These are phyloP conservation scores for Scenedesmus sp. DNA, from an alignment of 163 green algal genomes.

Conservation along the genomic window DNA sequence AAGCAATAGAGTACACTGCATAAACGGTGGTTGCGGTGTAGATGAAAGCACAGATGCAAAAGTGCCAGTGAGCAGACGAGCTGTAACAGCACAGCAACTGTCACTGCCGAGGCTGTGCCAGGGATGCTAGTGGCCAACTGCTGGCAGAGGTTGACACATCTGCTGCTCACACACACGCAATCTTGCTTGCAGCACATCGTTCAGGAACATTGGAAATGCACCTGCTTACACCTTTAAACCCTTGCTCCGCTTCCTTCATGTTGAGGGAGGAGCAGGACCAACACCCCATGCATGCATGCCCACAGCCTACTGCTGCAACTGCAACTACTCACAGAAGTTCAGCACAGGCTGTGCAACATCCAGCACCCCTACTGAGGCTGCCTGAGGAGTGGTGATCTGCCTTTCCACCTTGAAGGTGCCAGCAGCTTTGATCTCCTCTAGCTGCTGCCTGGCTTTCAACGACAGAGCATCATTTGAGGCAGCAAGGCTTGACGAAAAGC, in stretches of 20 bases:
- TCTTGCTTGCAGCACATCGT: background rate
- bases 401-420: slow-evolving; percentile 78
- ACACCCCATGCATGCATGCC: background rate
- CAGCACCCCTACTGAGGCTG: slow-evolving; percentile 52
- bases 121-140: no score
- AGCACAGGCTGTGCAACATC: slow-evolving; percentile 19
- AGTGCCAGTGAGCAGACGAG: background rate
- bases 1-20: no score
- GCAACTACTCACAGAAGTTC: slow-evolving; percentile 57
- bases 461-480: slow-evolving; percentile 9
- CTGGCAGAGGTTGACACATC: background rate
- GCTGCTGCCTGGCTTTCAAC: background rate
- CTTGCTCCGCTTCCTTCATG: background rate
- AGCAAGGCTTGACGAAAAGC: background rate
- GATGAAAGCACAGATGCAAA: no score
- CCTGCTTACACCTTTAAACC: background rate
- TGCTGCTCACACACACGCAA: background rate
- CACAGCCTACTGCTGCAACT: background rate
- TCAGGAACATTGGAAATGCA: background rate
- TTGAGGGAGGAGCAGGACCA: background rate
- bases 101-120: background rate
- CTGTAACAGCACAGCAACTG: background rate
- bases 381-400: slow-evolving; percentile 71
- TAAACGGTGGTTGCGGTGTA: no score
- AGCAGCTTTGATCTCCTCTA: slow-evolving; percentile 58